Evolutionary conservation across 208 protist species (phyloP).

Genomic region (Trypanosoma cruzi): DNA sequence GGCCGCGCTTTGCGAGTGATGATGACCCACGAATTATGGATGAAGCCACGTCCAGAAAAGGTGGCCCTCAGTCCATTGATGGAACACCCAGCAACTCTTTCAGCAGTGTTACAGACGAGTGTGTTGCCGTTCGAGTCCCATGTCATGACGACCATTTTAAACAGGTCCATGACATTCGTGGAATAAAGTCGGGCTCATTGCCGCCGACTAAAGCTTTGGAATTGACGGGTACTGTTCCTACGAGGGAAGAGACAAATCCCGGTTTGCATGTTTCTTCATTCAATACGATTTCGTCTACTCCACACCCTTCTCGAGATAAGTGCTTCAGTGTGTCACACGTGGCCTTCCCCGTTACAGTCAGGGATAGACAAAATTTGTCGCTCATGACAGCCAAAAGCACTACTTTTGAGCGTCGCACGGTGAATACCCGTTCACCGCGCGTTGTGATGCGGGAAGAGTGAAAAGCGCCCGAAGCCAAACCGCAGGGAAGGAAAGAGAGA

Average conservation of each 20-base stretch:
- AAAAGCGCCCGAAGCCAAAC: not conserved
- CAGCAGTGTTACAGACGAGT: conserved; percentile 15
- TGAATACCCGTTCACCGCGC: not conserved
- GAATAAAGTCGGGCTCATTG: not conserved
- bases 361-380: not conserved
- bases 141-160: not conserved
- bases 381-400: not conserved
- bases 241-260: not conserved
- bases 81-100: not conserved
- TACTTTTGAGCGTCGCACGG: not conserved
- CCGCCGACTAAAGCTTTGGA: not conserved
- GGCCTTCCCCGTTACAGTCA: not conserved
- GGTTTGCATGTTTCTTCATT: not conserved
- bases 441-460: not conserved
- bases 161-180: not conserved
- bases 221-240: not conserved
- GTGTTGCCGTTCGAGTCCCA: not conserved
- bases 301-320: not conserved
- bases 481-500: not conserved
- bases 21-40: not conserved
- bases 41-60: not conserved
- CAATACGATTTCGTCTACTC: not conserved
- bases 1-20: too few species aligned
- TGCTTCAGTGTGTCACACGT: not conserved
- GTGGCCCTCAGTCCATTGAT: not conserved